Evolutionary conservation across 2,329 filamentous ascomycete species (phyloP).

Genomic region (Colletotrichum cereale): DNA sequence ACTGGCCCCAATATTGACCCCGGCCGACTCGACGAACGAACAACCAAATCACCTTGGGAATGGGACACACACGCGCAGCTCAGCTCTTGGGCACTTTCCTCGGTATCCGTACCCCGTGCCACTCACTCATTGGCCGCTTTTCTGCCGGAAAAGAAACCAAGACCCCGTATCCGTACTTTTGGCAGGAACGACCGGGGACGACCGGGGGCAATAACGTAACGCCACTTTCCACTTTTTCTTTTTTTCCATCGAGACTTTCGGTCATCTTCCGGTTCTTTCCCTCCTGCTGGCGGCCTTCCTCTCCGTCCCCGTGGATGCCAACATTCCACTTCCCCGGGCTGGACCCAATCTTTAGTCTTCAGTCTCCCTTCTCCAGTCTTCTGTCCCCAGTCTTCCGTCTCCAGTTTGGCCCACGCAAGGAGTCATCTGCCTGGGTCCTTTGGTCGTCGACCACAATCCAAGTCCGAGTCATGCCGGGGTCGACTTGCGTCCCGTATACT

Average conservation of each 20-base stretch:
- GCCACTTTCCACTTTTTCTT: background rate
- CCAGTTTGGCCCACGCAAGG: background rate
- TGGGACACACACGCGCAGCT: no score
- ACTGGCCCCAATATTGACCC: no score
- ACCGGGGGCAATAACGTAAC: conserved; percentile 9
- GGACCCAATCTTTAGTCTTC: background rate
- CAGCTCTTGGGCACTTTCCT: background rate
- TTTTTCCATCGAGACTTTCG: conserved; percentile 28
- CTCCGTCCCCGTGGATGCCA: background rate
- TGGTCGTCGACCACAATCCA: background rate
- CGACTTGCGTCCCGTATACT: conserved; percentile 10
- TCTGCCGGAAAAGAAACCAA: conserved; percentile 1
- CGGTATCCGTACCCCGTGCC: conserved; percentile 12
- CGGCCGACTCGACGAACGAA: no score
- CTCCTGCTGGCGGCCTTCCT: background rate
- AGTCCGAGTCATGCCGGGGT: conserved; percentile 16
- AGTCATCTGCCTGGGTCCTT: background rate
- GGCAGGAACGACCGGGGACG: conserved; percentile 16
- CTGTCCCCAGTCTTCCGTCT: background rate
- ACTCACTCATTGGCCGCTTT: conserved; percentile 11
- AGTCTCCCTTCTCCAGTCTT: conserved; percentile 1
- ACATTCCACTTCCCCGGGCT: background rate
- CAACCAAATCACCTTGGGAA: background rate
- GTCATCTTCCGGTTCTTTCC: conserved; percentile 33
- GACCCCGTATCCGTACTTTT: conserved; percentile 3